These are phyloP conservation scores for Gracilariopsis chorda DNA, from an alignment of 23 red algal species.

Conservation along the genomic window DNA sequence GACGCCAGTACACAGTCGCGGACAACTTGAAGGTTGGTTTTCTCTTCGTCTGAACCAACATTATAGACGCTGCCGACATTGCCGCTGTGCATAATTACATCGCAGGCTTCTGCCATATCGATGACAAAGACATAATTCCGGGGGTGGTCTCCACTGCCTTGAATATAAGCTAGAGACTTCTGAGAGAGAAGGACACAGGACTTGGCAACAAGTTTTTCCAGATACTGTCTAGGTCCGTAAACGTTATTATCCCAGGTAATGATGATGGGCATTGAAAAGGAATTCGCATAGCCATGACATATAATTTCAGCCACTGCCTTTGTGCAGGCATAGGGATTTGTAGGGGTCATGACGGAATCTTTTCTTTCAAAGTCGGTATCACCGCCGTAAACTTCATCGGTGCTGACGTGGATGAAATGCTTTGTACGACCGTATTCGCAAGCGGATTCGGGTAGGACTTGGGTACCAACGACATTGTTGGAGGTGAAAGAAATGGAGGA, in stretches of 20 bases:
- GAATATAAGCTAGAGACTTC: slow-evolving; percentile 62
- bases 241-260: slow-evolving; percentile 93
- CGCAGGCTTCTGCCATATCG: slow-evolving; percentile 82
- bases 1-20: slow-evolving; percentile 52
- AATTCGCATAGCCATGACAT: slow-evolving; percentile 72
- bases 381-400: slow-evolving; percentile 97
- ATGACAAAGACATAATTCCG: slow-evolving; percentile 81
- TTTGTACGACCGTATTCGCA: slow-evolving; percentile 60
- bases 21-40: slow-evolving; percentile 74
- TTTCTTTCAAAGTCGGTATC: slow-evolving; percentile 76
- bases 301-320: slow-evolving; percentile 95
- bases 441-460: slow-evolving; percentile 76
- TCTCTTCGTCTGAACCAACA: slow-evolving; percentile 81
- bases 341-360: slow-evolving; percentile 74
- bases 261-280: slow-evolving; percentile 86
- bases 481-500: slow-evolving; percentile 79
- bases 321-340: slow-evolving; percentile 92
- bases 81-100: slow-evolving; percentile 71
- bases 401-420: slow-evolving; percentile 87
- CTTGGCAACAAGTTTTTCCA: slow-evolving; percentile 94
- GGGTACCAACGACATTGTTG: slow-evolving; percentile 93
- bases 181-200: slow-evolving; percentile 53
- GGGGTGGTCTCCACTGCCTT: slow-evolving; percentile 75
- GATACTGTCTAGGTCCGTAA: slow-evolving; percentile 92
- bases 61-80: slow-evolving; percentile 84